Base-by-base conservation (phyloP, 2,329 filamentous ascomycete species). In the Penicillium janthinellum region DNA sequence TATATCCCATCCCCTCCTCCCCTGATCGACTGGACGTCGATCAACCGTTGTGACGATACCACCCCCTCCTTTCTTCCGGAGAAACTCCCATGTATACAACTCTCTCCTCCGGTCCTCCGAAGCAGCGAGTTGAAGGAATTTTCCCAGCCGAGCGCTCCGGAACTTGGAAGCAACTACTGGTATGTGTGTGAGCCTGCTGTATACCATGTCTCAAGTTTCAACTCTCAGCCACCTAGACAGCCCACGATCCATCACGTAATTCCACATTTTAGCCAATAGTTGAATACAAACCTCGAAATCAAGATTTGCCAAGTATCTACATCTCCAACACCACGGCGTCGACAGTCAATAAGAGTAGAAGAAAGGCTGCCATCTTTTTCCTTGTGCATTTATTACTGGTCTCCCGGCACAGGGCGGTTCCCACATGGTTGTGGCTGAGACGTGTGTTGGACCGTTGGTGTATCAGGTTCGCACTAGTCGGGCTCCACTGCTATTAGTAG, bases 401-500 rank as follows among this genome's bases (percentile, higher is more conserved):
- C 2, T 3, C 56, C 41, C 8, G 31, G 54, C 54, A 54, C 56
- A 53, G 51, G 54, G 57, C 58, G 38, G 57, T 64, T 51, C 60
- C 64, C 66, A 68, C 66, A 68, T 67, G 64, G 63, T 61, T 66
- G 66, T 68, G 65, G 65, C 66, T 67, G 66, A 66, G 66, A 67
- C 66, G 60, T 59, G 58, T 60, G 53, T 64, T 22, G 22, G 22
- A 22, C 22, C 22, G 22, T 22, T 59, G 59, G 55, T 64, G 64
- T 65, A 67, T 68, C 64, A 66, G 58, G 52, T 60, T 17, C 54
- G 39, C 64, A 56, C 66, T 68, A 67, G 64, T 56, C 11, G 5
- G n/a, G 10, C 61, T 67, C 66, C 61, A 61, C 60, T 65, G 60
- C 64, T 68, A 68, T 67, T 67, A 65, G 64, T 65, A 66, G 64